These are phyloP conservation scores for Cutaneotrichosporon sp. DNA, from an alignment of 1,284 basidiomycete species.

Conservation along the genomic window DNA sequence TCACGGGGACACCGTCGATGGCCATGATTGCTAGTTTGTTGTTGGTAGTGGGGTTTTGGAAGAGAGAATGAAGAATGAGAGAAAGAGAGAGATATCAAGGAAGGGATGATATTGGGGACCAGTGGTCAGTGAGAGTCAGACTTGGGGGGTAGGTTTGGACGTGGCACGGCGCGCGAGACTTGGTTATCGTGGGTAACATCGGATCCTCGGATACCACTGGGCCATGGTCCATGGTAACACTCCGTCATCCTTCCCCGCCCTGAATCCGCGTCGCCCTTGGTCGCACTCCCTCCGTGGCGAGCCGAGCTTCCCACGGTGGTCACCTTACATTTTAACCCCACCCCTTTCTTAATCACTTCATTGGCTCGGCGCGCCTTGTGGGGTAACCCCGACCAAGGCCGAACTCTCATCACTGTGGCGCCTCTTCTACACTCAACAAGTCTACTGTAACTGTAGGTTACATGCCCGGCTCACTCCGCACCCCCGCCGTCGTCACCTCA, in stretches of 20 bases:
- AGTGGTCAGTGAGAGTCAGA: background rate
- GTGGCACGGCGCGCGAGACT: background rate
- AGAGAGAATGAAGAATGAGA: conserved; percentile 4
- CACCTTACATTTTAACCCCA: background rate
- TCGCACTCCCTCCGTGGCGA: background rate
- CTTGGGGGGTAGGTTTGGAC: background rate
- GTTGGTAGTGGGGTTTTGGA: background rate
- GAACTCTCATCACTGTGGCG: conserved; percentile 9
- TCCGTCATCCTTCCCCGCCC: background rate
- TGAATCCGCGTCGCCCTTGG: background rate
- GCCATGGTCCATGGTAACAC: too few relatives aligned
- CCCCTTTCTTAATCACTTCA: background rate
- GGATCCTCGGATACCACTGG: too few relatives aligned
- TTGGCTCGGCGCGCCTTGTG: conserved; percentile 5
- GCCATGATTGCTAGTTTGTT: conserved; percentile 10
- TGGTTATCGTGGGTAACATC: too few relatives aligned
- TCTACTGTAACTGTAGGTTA: too few relatives aligned
- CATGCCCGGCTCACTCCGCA: background rate
- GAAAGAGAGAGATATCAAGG: conserved; percentile 6
- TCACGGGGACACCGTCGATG: conserved; percentile 14
- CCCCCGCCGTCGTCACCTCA: background rate
- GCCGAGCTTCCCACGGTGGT: conserved; percentile 9
- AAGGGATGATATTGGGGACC: background rate
- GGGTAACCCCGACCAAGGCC: conserved; percentile 16
- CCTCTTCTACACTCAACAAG: background rate